These are phyloP conservation scores for Boletus rubescentipes DNA, from an alignment of 768 basidiomycete species.

Conservation along the genomic window DNA sequence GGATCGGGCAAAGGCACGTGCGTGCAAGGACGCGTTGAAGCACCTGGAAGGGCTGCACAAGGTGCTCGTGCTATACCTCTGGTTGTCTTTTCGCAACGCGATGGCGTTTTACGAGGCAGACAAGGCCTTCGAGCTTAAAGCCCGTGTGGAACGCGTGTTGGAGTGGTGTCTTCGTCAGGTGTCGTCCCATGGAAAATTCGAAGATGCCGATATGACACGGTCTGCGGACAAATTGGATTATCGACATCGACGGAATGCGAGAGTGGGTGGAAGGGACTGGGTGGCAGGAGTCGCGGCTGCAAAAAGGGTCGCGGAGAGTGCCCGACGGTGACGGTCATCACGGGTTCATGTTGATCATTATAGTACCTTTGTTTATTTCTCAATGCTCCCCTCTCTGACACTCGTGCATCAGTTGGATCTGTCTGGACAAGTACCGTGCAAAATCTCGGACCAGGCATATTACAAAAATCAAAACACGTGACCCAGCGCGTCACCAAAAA, in stretches of 20 bases:
- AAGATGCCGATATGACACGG: not conserved
- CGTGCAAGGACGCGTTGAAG: constrained; percentile 19
- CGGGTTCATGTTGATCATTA: not conserved
- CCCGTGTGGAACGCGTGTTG: constrained; percentile 61
- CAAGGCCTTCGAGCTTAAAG: constrained; percentile 53
- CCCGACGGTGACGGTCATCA: not conserved
- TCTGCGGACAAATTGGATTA: constrained; percentile 19
- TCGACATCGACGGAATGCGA: constrained; percentile 16
- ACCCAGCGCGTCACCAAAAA: not conserved
- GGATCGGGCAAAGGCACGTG: not conserved
- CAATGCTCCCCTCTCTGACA: not conserved
- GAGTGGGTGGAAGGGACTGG: constrained; percentile 12
- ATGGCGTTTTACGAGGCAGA: constrained; percentile 63
- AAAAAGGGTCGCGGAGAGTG: constrained; percentile 17
- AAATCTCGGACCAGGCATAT: too few species aligned
- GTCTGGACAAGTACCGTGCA: not conserved
- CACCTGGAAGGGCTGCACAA: constrained; percentile 79
- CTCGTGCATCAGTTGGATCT: not conserved
- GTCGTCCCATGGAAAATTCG: constrained; percentile 21
- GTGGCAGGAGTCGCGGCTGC: constrained; percentile 21
- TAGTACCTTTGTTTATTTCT: constrained; percentile 1
- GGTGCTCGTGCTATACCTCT: constrained; percentile 74
- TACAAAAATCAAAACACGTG: constrained; percentile 19
- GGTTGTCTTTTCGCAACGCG: constrained; percentile 73
- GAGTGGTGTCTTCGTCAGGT: constrained; percentile 57